Conservation (phyloP, 257 asterid genomes). For the Solanum chilense region DNA sequence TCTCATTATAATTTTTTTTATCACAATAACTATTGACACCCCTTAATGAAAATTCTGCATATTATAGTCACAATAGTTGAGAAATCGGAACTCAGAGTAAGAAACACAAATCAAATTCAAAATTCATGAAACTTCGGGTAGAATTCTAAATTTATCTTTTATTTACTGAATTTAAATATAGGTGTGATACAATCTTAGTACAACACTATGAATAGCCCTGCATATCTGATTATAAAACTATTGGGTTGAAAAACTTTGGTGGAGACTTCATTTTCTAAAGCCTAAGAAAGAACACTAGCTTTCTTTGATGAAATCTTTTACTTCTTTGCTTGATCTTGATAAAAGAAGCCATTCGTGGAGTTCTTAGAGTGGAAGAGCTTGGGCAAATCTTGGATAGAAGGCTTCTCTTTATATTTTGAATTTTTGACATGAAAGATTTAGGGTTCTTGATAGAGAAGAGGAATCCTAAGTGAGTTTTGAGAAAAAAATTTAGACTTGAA, state of each 20-base stretch:
- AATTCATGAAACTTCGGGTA: background rate
- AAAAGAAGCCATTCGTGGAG: too few relatives aligned
- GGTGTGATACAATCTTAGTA: rapidly evolving
- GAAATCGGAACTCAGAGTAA: too few relatives aligned
- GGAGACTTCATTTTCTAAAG: background rate
- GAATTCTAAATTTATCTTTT: background rate
- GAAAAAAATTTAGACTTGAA: background rate
- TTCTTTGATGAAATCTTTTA: background rate
- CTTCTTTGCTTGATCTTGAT: background rate
- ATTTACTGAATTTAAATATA: too few relatives aligned
- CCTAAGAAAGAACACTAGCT: background rate
- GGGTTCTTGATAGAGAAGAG: background rate
- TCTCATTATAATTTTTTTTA: too few relatives aligned
- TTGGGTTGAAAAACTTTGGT: too few relatives aligned
- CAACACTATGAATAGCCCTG: background rate
- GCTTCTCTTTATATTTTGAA: background rate
- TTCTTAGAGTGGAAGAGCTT: background rate
- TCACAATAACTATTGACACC: too few relatives aligned
- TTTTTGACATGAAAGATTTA: background rate
- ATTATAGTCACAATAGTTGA: background rate
- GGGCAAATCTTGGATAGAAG: background rate
- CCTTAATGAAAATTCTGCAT: too few relatives aligned
- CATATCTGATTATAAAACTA: too few relatives aligned
- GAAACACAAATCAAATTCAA: background rate
- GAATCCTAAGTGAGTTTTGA: background rate